phyloP scores from a whole-genome alignment of 805 yeast genomes.

The Lipomyces starkeyi region DNA sequence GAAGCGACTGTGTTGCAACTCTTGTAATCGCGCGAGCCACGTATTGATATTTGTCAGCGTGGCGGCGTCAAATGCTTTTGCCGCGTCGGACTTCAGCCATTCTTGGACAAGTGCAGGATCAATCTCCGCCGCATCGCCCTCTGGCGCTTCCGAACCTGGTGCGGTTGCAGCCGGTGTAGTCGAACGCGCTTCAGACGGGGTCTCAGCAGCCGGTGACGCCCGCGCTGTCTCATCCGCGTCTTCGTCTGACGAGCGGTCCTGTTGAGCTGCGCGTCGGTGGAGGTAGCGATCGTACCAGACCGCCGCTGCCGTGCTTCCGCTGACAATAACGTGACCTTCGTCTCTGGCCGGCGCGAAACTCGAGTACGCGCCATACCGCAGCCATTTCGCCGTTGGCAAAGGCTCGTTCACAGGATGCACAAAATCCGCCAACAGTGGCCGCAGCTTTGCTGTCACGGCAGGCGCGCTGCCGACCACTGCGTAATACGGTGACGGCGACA shows the following conservation, averaged over 20 bases:
- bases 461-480: slow-evolving; percentile 25
- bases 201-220: slow-evolving; percentile 7
- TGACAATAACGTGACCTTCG: slow-evolving; percentile 61
- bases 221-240: slow-evolving; percentile 9
- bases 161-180: slow-evolving; percentile 9
- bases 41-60: slow-evolving; percentile 53
- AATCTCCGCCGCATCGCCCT: slow-evolving; percentile 29
- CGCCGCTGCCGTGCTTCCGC: slow-evolving; percentile 46
- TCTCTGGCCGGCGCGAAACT: slow-evolving; percentile 73
- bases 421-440: slow-evolving; percentile 32
- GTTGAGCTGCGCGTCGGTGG: slow-evolving; percentile 13
- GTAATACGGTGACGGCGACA: slow-evolving; percentile 29
- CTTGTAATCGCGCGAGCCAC: slow-evolving; percentile 57
- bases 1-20: slow-evolving; percentile 57
- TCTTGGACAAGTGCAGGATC: slow-evolving; percentile 30
- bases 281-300: slow-evolving; percentile 53
- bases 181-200: slow-evolving; percentile 8
- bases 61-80: slow-evolving; percentile 35
- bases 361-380: slow-evolving; percentile 56
- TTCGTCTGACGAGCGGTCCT: slow-evolving; percentile 4
- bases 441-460: slow-evolving; percentile 22
- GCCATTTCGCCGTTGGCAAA: slow-evolving; percentile 70
- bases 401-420: slow-evolving; percentile 50
- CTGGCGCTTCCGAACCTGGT: slow-evolving; percentile 34
- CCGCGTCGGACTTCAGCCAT: slow-evolving; percentile 28